phyloP scores from a whole-genome alignment of 1,284 basidiomycete species.

The Fomes fomentarius region DNA sequence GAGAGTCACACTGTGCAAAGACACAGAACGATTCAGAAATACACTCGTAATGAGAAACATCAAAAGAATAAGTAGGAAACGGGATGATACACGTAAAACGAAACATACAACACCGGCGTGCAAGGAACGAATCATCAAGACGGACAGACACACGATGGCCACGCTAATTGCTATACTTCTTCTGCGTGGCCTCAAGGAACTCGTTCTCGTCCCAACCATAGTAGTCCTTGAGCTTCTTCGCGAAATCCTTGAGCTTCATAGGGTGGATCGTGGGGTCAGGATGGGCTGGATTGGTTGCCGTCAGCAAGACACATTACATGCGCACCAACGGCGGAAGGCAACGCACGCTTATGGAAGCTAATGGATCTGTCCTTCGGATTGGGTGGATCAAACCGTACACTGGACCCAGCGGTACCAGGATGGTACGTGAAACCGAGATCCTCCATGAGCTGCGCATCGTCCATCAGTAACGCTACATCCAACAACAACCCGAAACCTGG shows the following conservation, averaged over 20 bases:
- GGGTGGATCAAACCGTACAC: slow-evolving; percentile 80
- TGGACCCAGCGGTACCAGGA: slow-evolving; percentile 77
- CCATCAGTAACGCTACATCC: background rate
- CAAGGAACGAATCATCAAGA: too few relatives aligned
- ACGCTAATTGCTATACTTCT: background rate
- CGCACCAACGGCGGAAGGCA: background rate
- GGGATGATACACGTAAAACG: too few relatives aligned
- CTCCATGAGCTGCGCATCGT: slow-evolving; percentile 59
- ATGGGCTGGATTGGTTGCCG: slow-evolving; percentile 52
- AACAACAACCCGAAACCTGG: background rate
- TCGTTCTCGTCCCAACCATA: slow-evolving; percentile 77
- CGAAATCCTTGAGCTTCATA: slow-evolving; percentile 51
- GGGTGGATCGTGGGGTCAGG: slow-evolving; percentile 67
- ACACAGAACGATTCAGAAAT: too few relatives aligned
- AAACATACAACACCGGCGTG: too few relatives aligned
- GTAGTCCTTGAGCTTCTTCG: slow-evolving; percentile 58
- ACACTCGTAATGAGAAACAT: too few relatives aligned
- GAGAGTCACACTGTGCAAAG: too few relatives aligned
- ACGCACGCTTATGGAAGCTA: slow-evolving; percentile 75
- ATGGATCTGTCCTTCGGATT: slow-evolving; percentile 64
- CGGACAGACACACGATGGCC: background rate
- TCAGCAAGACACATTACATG: background rate
- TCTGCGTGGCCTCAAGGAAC: slow-evolving; percentile 38
- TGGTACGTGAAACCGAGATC: slow-evolving; percentile 78
- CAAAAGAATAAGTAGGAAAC: too few relatives aligned